phyloP scores from a whole-genome alignment of 2,329 filamentous ascomycete species.

The Colletotrichum lindemuthianum region DNA sequence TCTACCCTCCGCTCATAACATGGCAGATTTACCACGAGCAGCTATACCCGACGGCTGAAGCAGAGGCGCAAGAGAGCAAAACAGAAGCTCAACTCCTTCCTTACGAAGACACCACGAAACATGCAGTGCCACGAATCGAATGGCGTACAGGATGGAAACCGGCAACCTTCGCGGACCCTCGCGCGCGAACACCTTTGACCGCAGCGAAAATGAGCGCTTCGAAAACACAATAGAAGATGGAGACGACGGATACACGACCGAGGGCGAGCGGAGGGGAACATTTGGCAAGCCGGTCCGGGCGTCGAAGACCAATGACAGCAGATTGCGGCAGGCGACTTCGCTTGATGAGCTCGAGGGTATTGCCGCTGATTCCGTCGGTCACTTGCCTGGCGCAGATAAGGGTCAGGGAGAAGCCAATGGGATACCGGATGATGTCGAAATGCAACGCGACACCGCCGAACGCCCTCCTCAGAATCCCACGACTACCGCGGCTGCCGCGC shows the following conservation, averaged over 20 bases:
- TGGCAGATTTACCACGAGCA: background rate
- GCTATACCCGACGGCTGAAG: slow-evolving; percentile 1
- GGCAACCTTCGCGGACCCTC: background rate
- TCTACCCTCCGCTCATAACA: too few relatives aligned
- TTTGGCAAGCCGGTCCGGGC: background rate
- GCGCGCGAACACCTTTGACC: background rate
- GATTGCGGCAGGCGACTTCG: slow-evolving; percentile 34
- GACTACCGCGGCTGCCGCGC: background rate
- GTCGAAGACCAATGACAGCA: background rate
- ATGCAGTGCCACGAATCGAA: slow-evolving; percentile 10
- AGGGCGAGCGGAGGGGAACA: slow-evolving; percentile 1
- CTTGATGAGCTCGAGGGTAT: slow-evolving; percentile 57
- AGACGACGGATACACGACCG: background rate
- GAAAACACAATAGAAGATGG: background rate
- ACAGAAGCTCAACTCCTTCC: background rate
- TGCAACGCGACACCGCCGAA: slow-evolving; percentile 1
- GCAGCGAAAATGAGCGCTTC: background rate
- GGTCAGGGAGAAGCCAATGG: background rate
- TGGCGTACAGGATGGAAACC: slow-evolving; percentile 17
- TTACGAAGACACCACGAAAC: background rate
- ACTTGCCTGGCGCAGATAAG: background rate
- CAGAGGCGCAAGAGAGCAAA: background rate
- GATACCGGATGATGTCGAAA: slow-evolving; percentile 9
- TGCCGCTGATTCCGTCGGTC: slow-evolving; percentile 42
- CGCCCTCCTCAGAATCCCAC: too few relatives aligned